phyloP scores from a whole-genome alignment of 225 moss, liverwort and hornwort genomes.

The Physcomitrellopsis africana region DNA sequence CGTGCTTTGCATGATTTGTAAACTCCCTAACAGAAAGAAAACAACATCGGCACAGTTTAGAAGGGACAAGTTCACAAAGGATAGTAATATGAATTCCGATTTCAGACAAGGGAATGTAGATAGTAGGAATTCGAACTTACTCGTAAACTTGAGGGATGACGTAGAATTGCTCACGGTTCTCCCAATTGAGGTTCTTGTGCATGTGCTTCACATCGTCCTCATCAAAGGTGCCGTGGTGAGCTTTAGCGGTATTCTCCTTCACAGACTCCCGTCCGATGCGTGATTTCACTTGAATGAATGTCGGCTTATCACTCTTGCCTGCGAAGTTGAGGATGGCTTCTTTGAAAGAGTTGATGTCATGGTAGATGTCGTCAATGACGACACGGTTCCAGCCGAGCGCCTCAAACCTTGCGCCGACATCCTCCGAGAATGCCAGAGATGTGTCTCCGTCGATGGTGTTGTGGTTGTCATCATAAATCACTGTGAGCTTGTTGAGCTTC shows the following conservation, averaged over 20 bases:
- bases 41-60: neutral
- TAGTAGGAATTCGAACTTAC: conserved; percentile 41
- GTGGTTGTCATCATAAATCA: conserved; percentile 82
- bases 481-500: conserved; percentile 77
- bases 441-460: conserved; percentile 78
- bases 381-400: conserved; percentile 73
- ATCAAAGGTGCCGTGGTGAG: conserved; percentile 78
- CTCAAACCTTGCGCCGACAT: conserved; percentile 64
- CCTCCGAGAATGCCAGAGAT: conserved; percentile 55
- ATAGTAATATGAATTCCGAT: too few relatives aligned
- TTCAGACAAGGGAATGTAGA: neutral
- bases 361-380: conserved; percentile 62
- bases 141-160: conserved; percentile 77
- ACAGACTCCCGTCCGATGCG: conserved; percentile 66
- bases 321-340: conserved; percentile 42
- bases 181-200: conserved; percentile 67
- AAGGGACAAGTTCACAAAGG: neutral
- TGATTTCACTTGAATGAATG: conserved; percentile 73
- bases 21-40: conserved; percentile 51
- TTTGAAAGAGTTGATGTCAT: conserved; percentile 58
- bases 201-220: conserved; percentile 80
- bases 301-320: conserved; percentile 55
- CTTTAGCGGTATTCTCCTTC: conserved; percentile 71
- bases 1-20: conserved; percentile 50
- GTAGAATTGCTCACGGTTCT: conserved; percentile 57